Evolutionary conservation across 768 basidiomycete genomes (phyloP), one percentile per base, ranked within the genome.

Genomic region (Plicaturopsis crispa): DNA sequence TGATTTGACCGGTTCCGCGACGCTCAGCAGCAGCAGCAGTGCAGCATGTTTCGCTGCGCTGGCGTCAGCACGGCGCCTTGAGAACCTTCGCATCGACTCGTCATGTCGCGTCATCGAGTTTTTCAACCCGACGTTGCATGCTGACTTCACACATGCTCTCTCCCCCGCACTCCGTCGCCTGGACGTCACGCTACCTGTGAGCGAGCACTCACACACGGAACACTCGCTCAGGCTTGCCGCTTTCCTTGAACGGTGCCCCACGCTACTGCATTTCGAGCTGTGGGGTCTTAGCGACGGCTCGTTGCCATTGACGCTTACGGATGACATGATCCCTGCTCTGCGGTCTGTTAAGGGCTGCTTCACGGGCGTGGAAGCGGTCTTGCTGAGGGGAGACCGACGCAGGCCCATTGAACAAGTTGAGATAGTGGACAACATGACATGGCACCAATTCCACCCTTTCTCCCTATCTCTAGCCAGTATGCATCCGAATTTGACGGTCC

Each of bases 1-100:
- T 36, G 61, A 60, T 39, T 45, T 65, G 7, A 61, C 60, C 36
- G 59, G 59, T 24, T 54, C 54, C 3, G 16, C 42, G 8, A 44
- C 51, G 16, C 36, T 35, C 10, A 22, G 33, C 2, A 40, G 31
- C 14, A 22, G 21, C 32, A 42, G 41, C 6, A 50, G 37, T 30
- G 40, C 40, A 31, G 39, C 45, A 5, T 45, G 53, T 36, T 40
- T 50, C 6, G 45, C 62, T 30, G 41, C 47, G 17, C 62, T 71
- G 26, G 63, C 57, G 16, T 56, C 59, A 23, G 67, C 58, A 0
- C 47, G 52, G 8, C 53, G 56, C 3, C 56, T 73, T 14, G 61
- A 56, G 11, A 52, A 56, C n/a, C 51, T 73, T n/a, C 62, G 60
- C 33, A 56, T 72, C 34, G 70, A 72, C 48, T 65, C 59, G 51